These are phyloP conservation scores for Nasturtium officinale DNA, from an alignment of 345 rosid genomes.

Conservation along the genomic window DNA sequence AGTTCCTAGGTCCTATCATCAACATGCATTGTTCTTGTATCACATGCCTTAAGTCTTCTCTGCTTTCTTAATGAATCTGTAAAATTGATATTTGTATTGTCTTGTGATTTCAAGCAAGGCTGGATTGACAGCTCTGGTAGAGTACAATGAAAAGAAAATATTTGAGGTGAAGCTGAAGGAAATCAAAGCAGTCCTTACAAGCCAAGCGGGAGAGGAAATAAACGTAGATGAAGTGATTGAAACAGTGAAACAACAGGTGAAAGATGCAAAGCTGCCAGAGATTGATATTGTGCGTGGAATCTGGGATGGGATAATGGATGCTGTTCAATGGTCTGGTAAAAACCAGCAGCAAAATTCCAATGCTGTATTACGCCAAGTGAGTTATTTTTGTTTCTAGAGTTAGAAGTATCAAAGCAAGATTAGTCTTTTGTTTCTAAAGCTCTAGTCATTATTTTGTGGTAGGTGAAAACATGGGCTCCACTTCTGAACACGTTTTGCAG, in stretches of 20 bases:
- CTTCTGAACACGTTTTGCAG: slow-evolving; percentile 80
- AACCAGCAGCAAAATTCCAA: slow-evolving; percentile 97
- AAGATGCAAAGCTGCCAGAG: slow-evolving; percentile 81
- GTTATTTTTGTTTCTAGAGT: not conserved
- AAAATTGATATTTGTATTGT: not conserved
- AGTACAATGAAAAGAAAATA: slow-evolving; percentile 88
- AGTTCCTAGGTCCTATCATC: not conserved
- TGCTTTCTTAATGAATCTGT: not conserved
- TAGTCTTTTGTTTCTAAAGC: not conserved
- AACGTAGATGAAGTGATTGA: slow-evolving; percentile 82
- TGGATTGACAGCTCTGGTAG: slow-evolving; percentile 79
- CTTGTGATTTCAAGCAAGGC: slow-evolving; percentile 66
- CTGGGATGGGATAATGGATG: slow-evolving; percentile 97
- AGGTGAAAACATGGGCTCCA: slow-evolving; percentile 94
- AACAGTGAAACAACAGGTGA: slow-evolving; percentile 73
- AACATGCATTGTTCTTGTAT: too few relatives aligned
- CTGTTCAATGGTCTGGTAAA: slow-evolving; percentile 98
- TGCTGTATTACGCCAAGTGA: slow-evolving; percentile 82
- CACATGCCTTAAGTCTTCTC: too few relatives aligned
- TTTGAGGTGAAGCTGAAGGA: slow-evolving; percentile 90
- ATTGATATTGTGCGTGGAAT: slow-evolving; percentile 70
- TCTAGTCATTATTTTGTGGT: not conserved
- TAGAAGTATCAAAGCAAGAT: not conserved
- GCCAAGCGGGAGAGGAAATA: slow-evolving; percentile 73
- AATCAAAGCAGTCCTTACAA: slow-evolving; percentile 78